Conservation (phyloP, 2,329 filamentous ascomycete genomes). For the Scleromitrula shiraiana region DNA sequence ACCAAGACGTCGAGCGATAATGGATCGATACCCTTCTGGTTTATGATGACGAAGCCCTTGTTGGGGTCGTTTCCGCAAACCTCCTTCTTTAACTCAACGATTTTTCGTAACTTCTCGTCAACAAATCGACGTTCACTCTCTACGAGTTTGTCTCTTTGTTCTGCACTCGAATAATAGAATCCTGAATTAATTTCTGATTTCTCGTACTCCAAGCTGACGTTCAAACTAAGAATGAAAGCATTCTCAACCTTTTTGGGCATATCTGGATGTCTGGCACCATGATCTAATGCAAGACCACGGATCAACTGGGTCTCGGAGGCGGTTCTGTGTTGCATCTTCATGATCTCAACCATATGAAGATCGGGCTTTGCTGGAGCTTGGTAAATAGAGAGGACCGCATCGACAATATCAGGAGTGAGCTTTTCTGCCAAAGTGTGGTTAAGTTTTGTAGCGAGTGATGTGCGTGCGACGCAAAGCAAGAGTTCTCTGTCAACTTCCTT, state of each 20-base stretch:
- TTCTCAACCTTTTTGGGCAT: conserved; percentile 98
- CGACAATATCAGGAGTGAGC: conserved; percentile 90
- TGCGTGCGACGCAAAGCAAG: conserved; percentile 84
- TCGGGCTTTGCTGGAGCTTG: conserved; percentile 85
- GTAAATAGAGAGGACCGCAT: conserved; percentile 92
- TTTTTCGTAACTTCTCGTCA: conserved; percentile 93
- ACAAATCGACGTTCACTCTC: conserved; percentile 95
- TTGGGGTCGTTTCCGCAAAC: conserved; percentile 88
- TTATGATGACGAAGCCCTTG: conserved; percentile 96
- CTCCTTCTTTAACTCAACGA: conserved; percentile 95
- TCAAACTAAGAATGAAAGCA: conserved; percentile 88
- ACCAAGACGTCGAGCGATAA: conserved; percentile 91
- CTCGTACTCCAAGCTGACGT: conserved; percentile 96
- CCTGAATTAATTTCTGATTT: conserved; percentile 99
- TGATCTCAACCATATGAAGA: conserved; percentile 98
- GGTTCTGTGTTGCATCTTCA: conserved; percentile 99
- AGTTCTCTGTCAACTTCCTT: conserved; percentile 89
- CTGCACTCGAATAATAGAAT: conserved; percentile 96
- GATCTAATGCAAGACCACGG: conserved; percentile 83
- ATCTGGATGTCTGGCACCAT: conserved; percentile 92
- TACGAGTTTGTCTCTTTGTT: conserved; percentile 95
- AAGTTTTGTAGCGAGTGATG: conserved; percentile 91
- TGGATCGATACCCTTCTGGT: conserved; percentile 98
- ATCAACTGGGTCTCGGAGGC: conserved; percentile 96
- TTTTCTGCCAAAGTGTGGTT: conserved; percentile 82